These are phyloP conservation scores for Zymoseptoria crescenta DNA, from an alignment of 2,329 filamentous ascomycete genomes.

Conservation along the genomic window DNA sequence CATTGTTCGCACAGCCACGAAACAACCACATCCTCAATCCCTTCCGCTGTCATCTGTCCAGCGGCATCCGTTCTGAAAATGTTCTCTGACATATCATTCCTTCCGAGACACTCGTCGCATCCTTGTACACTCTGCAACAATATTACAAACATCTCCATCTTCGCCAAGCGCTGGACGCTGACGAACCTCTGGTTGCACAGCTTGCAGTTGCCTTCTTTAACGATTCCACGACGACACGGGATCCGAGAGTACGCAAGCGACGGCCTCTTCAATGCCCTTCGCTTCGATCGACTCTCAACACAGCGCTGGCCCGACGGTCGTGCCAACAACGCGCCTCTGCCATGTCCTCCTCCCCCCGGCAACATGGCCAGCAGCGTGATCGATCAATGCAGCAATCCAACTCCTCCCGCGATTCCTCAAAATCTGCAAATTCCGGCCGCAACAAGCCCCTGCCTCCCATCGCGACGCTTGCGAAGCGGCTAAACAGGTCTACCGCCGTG, in stretches of 20 bases:
- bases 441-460: not conserved
- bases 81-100: not conserved
- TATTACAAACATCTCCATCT: not conserved
- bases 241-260: not conserved
- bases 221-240: not conserved
- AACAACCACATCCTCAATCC: not conserved
- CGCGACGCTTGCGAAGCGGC: not conserved
- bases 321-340: not conserved
- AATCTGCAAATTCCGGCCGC: not conserved
- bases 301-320: not conserved
- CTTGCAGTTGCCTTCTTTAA: not conserved
- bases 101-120: not conserved
- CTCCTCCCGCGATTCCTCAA: not conserved
- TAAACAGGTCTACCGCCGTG: not conserved
- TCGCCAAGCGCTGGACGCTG: conserved; percentile 18
- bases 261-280: not conserved
- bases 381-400: not conserved
- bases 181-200: conserved; percentile 6
- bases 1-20: not conserved
- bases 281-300: not conserved
- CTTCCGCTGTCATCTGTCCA: not conserved
- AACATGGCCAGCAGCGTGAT: not conserved
- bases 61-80: not conserved
- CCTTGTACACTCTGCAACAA: not conserved
- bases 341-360: not conserved